phyloP scores from a whole-genome alignment of 345 rosid species.

The Pugionium dolabratum region DNA sequence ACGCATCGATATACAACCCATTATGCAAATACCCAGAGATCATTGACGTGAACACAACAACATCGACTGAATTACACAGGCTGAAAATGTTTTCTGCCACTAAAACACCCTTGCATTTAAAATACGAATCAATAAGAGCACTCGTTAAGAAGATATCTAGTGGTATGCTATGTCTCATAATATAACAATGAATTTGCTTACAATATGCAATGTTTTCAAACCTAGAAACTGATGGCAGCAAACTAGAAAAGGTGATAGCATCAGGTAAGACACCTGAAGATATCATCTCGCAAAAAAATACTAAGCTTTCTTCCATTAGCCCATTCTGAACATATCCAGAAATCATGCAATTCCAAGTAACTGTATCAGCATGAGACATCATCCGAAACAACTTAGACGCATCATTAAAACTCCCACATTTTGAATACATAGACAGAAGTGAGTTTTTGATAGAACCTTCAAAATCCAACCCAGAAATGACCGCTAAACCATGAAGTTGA shows the following conservation, averaged over 20 bases:
- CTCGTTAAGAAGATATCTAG: slow-evolving; percentile 67
- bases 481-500: slow-evolving; percentile 65
- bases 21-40: slow-evolving; percentile 86
- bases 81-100: slow-evolving; percentile 55
- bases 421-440: slow-evolving; percentile 72
- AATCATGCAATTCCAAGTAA: slow-evolving; percentile 83
- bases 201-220: slow-evolving; percentile 46
- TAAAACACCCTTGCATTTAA: slow-evolving; percentile 63
- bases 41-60: slow-evolving; percentile 70
- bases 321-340: slow-evolving; percentile 75
- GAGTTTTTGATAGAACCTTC: slow-evolving; percentile 62
- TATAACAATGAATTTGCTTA: slow-evolving; percentile 76
- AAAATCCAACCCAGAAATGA: slow-evolving; percentile 55
- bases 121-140: slow-evolving; percentile 78
- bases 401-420: slow-evolving; percentile 53
- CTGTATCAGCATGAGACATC: slow-evolving; percentile 55
- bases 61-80: slow-evolving; percentile 47
- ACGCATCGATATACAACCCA: slow-evolving; percentile 52
- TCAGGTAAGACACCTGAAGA: slow-evolving; percentile 60
- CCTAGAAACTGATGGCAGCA: slow-evolving; percentile 67
- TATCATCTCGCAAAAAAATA: slow-evolving; percentile 60
- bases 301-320: slow-evolving; percentile 57
- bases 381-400: slow-evolving; percentile 57
- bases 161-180: slow-evolving; percentile 55
- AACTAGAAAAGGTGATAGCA: slow-evolving; percentile 68